Conservation (phyloP, 2,329 filamentous ascomycete genomes). For the Fusarium multiceps region DNA sequence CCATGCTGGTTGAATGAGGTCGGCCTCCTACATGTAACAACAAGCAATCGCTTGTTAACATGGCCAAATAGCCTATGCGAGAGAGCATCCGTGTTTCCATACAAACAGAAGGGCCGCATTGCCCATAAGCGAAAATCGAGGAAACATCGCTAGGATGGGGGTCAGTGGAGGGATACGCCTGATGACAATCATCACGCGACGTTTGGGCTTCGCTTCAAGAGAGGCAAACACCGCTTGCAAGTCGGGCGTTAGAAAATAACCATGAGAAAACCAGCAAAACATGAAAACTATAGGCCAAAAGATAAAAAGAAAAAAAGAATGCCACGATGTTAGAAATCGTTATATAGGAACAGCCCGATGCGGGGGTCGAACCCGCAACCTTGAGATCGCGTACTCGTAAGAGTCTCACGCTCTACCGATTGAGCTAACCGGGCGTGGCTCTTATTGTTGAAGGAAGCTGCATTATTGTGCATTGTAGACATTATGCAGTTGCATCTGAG, state of each 20-base stretch:
- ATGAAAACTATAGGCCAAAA: not conserved
- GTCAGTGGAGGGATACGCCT: not conserved
- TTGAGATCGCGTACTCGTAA: conserved; percentile 62
- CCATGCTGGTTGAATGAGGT: not conserved
- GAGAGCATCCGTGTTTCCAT: too few species aligned
- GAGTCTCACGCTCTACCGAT: conserved; percentile 75
- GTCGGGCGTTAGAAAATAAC: not conserved
- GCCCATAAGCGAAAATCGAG: not conserved
- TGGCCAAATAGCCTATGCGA: not conserved
- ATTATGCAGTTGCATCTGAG: fast-evolving
- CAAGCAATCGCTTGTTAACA: not conserved
- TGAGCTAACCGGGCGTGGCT: conserved; percentile 52
- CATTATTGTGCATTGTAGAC: not conserved
- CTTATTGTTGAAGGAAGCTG: conserved; percentile 23
- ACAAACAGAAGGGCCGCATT: not conserved
- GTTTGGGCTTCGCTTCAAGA: not conserved
- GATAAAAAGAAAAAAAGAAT: conserved; percentile 18
- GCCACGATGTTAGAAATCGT: conserved; percentile 31
- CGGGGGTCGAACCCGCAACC: conserved; percentile 66
- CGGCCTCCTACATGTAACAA: not conserved
- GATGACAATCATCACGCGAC: not conserved
- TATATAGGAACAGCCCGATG: conserved; percentile 54
- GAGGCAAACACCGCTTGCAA: not conserved
- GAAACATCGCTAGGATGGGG: not conserved
- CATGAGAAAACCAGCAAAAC: too few species aligned